These are phyloP conservation scores for Schwanniomyces vanrijiae DNA, from an alignment of 805 yeast genomes.

Conservation along the genomic window DNA sequence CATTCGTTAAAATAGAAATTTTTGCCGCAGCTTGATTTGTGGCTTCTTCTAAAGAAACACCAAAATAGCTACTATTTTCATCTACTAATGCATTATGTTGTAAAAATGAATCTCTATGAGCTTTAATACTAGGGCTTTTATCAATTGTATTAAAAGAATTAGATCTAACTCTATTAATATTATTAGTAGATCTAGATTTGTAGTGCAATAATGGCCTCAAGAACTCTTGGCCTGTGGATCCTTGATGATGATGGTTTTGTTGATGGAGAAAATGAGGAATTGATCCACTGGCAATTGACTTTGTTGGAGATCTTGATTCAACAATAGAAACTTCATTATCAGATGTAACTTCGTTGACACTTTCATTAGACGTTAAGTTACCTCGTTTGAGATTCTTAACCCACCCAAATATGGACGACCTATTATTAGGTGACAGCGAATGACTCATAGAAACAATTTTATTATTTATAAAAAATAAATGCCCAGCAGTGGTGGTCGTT, in stretches of 20 bases:
- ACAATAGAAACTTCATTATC: slow-evolving; percentile 8
- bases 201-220: slow-evolving; percentile 50
- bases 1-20: slow-evolving; percentile 61
- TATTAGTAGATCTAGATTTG: slow-evolving; percentile 51
- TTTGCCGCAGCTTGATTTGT: slow-evolving; percentile 74
- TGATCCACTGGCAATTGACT: slow-evolving; percentile 1
- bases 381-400: slow-evolving; percentile 43
- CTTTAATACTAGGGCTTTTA: slow-evolving; percentile 34
- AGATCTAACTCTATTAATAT: slow-evolving; percentile 39
- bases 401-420: slow-evolving; percentile 45
- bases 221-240: slow-evolving; percentile 19
- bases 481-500: not conserved
- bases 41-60: slow-evolving; percentile 72
- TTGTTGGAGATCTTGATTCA: slow-evolving; percentile 10
- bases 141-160: slow-evolving; percentile 33
- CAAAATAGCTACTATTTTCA: slow-evolving; percentile 64
- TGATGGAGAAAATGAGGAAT: not conserved
- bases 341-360: slow-evolving; percentile 33
- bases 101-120: slow-evolving; percentile 52
- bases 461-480: not conserved
- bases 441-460: slow-evolving; percentile 28
- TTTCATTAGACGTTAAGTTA: slow-evolving; percentile 35
- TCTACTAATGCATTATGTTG: slow-evolving; percentile 43
- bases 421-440: slow-evolving; percentile 37
- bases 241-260: slow-evolving; percentile 1